Evolutionary conservation across 2,329 filamentous ascomycete species (phyloP), one percentile per base, ranked within the genome.

Genomic region (Cladosporium colombiae): DNA sequence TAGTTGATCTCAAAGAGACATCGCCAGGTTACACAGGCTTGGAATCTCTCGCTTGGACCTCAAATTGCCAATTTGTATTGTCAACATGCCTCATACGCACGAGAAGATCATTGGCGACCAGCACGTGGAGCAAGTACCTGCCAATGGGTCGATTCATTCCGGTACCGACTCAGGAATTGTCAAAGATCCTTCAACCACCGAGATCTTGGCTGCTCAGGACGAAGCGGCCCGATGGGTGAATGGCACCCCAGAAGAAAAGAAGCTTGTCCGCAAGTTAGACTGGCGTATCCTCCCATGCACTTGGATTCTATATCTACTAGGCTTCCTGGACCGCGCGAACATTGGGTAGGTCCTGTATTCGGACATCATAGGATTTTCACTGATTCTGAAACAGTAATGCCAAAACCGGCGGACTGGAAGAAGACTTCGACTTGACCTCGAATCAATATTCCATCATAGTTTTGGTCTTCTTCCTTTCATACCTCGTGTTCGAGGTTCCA

Each of bases 401-500:
- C 18, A 59, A 59, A 7, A 59, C 57, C 18, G 57, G 57, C 25
- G 91, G 84, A 63, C 81, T 81, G 79, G 77, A 70, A 8, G 66
- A 62, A 5, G 78, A 81, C 16, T 67, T 82, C 23, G 23, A 21
- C n/a, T 49, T 65, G 23, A 65, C 52, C 6, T 65, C 52, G 44
- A 57, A 62, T 27, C 49, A 50, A 53, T 56, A 71, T 56, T 68
- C 64, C 33, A 74, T 74, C 29, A 84, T 89, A 65, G 89, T 89
- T 5, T 80, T 92, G 37, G 82, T 91, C 72, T 92, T 92, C 80
- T 92, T 92, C 81, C 82, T 91, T 69, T 85, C 89, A 25, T 92
- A 92, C 75, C 84, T 89, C 67, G 61, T 91, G 58, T 89, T 91
- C 67, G 89, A 93, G 73, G 87, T 89, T 0, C 89, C 89, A 0